These are phyloP conservation scores for Friedmanniomyces simplex DNA, from an alignment of 495 filamentous ascomycete species.

Conservation along the genomic window DNA sequence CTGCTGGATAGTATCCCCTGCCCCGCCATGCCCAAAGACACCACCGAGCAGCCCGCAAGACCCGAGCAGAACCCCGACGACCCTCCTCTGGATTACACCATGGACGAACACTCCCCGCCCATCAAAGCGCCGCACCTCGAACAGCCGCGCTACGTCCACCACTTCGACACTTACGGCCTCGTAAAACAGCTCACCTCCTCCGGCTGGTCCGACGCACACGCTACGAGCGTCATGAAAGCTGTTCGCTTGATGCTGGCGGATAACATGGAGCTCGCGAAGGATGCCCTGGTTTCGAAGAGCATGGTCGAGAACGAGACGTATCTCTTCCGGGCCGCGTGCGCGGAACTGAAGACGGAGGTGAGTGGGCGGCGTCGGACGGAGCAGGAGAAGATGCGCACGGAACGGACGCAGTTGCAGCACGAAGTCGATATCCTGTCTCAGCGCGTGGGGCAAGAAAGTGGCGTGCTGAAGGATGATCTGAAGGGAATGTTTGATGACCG, in stretches of 20 bases:
- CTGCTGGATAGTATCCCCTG: slow-evolving; percentile 49
- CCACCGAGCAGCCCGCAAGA: background rate
- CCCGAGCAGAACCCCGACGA: background rate
- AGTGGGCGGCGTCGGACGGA: slow-evolving; percentile 43
- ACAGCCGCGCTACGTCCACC: slow-evolving; percentile 75
- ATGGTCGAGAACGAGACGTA: slow-evolving; percentile 82
- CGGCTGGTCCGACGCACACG: slow-evolving; percentile 59
- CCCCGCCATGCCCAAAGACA: background rate
- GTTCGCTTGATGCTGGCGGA: slow-evolving; percentile 62
- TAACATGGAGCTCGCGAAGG: slow-evolving; percentile 69
- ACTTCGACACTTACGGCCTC: slow-evolving; percentile 88
- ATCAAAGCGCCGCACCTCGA: slow-evolving; percentile 54
- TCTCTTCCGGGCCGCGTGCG: slow-evolving; percentile 87
- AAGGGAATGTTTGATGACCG: slow-evolving; percentile 95
- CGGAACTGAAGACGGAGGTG: slow-evolving; percentile 78
- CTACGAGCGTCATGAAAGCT: slow-evolving; percentile 78
- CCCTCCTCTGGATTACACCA: background rate
- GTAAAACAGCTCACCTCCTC: slow-evolving; percentile 62
- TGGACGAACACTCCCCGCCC: slow-evolving; percentile 21
- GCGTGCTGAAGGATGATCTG: slow-evolving; percentile 74
- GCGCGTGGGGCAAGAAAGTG: slow-evolving; percentile 65
- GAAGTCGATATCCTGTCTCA: slow-evolving; percentile 89
- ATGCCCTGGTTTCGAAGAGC: slow-evolving; percentile 64
- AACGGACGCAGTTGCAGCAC: slow-evolving; percentile 76
- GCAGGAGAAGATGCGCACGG: slow-evolving; percentile 63